phyloP scores from a whole-genome alignment of 768 basidiomycete genomes.

The Pisolithus tinctorius region DNA sequence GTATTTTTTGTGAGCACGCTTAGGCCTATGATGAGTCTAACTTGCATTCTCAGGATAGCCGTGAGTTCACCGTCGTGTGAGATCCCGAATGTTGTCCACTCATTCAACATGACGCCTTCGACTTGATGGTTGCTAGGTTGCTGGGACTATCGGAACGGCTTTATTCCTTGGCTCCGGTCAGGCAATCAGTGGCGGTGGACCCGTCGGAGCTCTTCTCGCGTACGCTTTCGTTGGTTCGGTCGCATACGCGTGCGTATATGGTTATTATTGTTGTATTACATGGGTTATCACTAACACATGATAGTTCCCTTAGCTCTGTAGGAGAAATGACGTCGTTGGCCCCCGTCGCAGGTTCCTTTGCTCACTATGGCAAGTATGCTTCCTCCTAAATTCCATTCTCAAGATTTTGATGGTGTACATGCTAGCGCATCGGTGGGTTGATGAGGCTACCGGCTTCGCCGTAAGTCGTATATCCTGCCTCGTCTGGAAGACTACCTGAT shows the following conservation, averaged over 20 bases:
- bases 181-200: constrained; percentile 55
- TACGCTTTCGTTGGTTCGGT: constrained; percentile 60
- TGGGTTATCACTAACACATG: background rate
- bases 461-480: constrained; percentile 29
- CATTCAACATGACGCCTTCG: too few relatives aligned
- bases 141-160: constrained; percentile 63
- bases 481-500: background rate
- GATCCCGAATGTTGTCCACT: background rate
- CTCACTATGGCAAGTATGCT: constrained; percentile 49
- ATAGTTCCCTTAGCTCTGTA: constrained; percentile 54
- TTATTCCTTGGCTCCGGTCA: constrained; percentile 66
- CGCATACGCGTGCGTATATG: constrained; percentile 48
- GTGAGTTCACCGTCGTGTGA: too few relatives aligned
- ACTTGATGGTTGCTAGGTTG: background rate
- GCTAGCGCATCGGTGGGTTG: constrained; percentile 49
- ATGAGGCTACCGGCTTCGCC: constrained; percentile 53
- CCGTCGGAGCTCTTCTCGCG: constrained; percentile 59
- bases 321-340: constrained; percentile 80
- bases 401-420: background rate
- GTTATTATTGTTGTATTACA: constrained; percentile 16
- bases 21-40: background rate
- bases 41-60: too few relatives aligned
- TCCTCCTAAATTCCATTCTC: background rate
- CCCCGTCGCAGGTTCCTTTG: constrained; percentile 73
- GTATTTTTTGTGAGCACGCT: constrained; percentile 28